Conservation (phyloP, 805 yeast species). For the Nakazawaea ernobii region DNA sequence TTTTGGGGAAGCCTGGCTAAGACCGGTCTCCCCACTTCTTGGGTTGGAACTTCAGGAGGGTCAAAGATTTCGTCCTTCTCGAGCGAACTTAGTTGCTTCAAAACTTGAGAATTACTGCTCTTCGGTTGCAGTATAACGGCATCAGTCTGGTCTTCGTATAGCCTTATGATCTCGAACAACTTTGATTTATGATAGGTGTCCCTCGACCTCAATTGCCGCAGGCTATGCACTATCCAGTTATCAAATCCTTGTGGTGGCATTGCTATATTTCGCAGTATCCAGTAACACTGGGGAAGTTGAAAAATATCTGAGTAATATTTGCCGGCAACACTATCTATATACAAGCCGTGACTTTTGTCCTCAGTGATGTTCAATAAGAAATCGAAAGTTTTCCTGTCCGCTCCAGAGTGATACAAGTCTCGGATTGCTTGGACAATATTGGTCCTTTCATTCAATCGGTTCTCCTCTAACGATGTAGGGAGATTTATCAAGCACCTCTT, state of each 20-base stretch:
- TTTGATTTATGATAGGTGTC: background rate
- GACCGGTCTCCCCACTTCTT: background rate
- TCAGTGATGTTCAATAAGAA: background rate
- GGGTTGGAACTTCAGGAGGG: background rate
- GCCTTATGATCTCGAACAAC: background rate
- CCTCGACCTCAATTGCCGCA: background rate
- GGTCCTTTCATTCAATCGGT: background rate
- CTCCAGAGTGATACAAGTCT: background rate
- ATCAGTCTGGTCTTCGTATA: background rate
- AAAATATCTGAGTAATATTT: conserved; percentile 1
- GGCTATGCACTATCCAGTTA: background rate
- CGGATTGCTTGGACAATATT: conserved; percentile 1
- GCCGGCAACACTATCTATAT: conserved; percentile 2
- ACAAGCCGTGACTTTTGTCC: background rate
- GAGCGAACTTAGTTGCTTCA: background rate
- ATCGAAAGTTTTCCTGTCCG: background rate
- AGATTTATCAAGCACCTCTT: conserved; percentile 6
- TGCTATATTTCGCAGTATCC: background rate
- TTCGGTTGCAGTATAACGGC: background rate
- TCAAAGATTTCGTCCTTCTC: conserved; percentile 6
- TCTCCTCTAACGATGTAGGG: conserved; percentile 8
- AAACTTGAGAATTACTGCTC: no score
- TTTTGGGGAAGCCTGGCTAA: no score
- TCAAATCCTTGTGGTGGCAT: background rate
- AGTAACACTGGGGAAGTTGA: conserved; percentile 4